Evolutionary conservation across 1,284 basidiomycete genomes (phyloP).

Genomic region (Heterobasidion parviporum): DNA sequence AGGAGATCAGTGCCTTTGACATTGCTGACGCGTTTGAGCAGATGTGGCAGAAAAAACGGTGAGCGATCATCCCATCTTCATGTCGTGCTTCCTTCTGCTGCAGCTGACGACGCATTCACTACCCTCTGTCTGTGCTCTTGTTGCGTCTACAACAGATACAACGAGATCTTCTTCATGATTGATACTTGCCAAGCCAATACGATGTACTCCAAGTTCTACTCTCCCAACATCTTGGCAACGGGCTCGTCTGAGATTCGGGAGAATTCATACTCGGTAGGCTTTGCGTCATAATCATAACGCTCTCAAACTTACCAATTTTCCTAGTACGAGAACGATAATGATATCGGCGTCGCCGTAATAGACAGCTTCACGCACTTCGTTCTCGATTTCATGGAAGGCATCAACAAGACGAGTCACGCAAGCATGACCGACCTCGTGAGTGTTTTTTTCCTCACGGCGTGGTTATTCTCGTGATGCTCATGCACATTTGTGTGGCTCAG

Average conservation of each 20-base stretch:
- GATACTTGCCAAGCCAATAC: conserved; percentile 98
- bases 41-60: conserved; percentile 97
- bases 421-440: conserved; percentile 83
- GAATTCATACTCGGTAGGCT: conserved; percentile 86
- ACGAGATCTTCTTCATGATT: conserved; percentile 96
- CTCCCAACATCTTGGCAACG: conserved; percentile 91
- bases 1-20: conserved; percentile 95
- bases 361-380: conserved; percentile 93
- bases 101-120: background rate
- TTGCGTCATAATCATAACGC: background rate
- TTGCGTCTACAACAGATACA: conserved; percentile 57
- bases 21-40: conserved; percentile 96
- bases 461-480: background rate
- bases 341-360: conserved; percentile 93
- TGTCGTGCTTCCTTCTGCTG: background rate
- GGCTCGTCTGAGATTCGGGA: conserved; percentile 86
- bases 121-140: background rate
- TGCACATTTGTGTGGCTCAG: conserved; percentile 27
- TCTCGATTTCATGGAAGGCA: conserved; percentile 84
- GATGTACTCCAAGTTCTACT: conserved; percentile 92
- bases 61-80: conserved; percentile 12
- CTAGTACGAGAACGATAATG: conserved; percentile 87
- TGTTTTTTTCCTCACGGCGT: conserved; percentile 7
- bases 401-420: conserved; percentile 82
- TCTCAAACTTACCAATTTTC: background rate